phyloP scores from a whole-genome alignment of 192 early-diverging fungal genomes.

The Geosiphon pyriformis region DNA sequence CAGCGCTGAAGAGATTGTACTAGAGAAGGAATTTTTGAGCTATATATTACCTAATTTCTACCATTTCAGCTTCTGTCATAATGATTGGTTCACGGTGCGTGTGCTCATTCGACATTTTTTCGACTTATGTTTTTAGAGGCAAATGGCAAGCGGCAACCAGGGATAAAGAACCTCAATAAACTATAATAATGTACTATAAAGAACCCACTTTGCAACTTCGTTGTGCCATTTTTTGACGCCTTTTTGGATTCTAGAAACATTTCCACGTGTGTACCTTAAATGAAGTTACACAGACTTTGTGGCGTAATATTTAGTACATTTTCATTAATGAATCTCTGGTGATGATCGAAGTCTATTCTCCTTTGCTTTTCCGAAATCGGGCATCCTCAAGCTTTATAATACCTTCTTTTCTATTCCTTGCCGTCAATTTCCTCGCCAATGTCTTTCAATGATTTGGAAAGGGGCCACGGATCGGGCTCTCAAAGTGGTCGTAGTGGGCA shows the following conservation, averaged over 20 bases:
- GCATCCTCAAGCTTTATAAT: background rate
- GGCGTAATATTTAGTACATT: background rate
- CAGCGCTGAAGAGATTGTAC: too few relatives aligned
- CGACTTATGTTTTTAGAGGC: background rate
- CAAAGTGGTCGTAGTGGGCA: background rate
- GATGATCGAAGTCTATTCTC: background rate
- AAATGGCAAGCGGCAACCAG: too few relatives aligned
- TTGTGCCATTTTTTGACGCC: background rate
- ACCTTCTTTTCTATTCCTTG: background rate
- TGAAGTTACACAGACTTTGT: background rate
- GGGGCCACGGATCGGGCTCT: background rate
- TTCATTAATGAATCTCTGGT: background rate
- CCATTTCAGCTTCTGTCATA: background rate
- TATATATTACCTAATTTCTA: background rate
- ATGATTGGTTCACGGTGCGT: too few relatives aligned
- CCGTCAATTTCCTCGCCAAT: background rate
- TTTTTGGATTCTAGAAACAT: background rate
- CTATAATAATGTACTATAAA: too few relatives aligned
- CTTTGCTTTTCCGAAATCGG: background rate
- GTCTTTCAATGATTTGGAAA: slow-evolving; percentile 15
- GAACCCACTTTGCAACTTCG: too few relatives aligned
- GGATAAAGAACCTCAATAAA: too few relatives aligned
- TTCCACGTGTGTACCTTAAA: background rate
- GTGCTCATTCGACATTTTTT: background rate
- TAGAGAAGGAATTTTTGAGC: too few relatives aligned